Conservation (phyloP, 331 rosid genomes). For the Spiraea crenata region DNA sequence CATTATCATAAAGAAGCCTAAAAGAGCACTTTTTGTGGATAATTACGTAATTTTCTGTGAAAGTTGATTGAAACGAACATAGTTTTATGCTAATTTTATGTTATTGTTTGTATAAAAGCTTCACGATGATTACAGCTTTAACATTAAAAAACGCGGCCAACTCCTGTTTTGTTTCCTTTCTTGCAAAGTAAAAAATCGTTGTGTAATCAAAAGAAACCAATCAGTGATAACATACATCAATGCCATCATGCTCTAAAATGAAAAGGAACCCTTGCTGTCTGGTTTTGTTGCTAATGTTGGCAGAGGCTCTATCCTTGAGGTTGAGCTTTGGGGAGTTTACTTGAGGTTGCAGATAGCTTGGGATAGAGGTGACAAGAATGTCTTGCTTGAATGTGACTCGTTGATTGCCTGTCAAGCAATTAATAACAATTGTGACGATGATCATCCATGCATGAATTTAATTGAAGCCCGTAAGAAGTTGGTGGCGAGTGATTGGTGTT, state of each 20-base stretch:
- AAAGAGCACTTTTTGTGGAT: neutral
- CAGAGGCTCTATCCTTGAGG: too few relatives aligned
- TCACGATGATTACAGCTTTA: neutral
- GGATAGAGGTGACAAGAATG: too few relatives aligned
- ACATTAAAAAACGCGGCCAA: neutral
- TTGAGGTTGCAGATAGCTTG: too few relatives aligned
- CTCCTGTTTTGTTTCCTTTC: neutral
- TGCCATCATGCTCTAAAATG: neutral
- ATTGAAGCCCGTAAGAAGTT: too few relatives aligned
- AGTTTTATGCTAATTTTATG: conserved; percentile 7
- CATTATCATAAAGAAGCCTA: neutral
- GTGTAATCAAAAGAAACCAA: too few relatives aligned
- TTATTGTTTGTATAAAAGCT: neutral
- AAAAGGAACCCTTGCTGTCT: neutral
- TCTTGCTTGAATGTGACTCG: too few relatives aligned
- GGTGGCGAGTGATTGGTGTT: too few relatives aligned
- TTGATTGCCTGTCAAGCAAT: too few relatives aligned
- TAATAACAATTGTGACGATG: too few relatives aligned
- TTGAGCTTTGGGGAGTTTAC: too few relatives aligned
- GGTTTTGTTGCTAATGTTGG: too few relatives aligned
- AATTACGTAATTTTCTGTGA: neutral
- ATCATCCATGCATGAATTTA: too few relatives aligned
- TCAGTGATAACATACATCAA: neutral
- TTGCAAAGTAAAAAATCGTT: neutral
- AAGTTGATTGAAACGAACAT: conserved; percentile 9